Conservation (phyloP, 2,329 filamentous ascomycete species). For the Aspergillus tamarii region DNA sequence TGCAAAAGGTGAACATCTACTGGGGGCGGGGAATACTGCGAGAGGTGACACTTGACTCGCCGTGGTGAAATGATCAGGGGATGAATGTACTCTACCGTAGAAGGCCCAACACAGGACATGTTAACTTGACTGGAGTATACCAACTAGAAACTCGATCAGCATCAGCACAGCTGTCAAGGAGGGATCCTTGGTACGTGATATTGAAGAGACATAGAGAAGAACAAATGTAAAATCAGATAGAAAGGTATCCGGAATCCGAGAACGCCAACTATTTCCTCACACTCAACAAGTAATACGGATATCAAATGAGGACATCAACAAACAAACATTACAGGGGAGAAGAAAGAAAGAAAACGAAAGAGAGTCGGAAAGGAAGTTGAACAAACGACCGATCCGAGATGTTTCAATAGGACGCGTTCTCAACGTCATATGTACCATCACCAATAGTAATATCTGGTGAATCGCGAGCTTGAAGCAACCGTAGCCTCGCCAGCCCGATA, state of each 20-base stretch:
- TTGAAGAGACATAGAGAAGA: background rate
- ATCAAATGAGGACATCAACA: conserved; percentile 8
- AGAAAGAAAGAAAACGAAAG: background rate
- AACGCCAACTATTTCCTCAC: conserved; percentile 9
- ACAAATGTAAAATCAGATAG: background rate
- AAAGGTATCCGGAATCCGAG: conserved; percentile 1
- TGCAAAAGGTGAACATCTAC: background rate
- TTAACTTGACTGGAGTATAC: background rate
- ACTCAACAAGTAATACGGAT: conserved; percentile 10
- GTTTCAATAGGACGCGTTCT: background rate
- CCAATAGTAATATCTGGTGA: background rate
- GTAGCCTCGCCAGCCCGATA: background rate
- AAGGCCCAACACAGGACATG: background rate
- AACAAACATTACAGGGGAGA: background rate
- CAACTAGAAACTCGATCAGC: background rate
- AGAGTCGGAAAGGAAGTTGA: background rate
- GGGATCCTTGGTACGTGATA: background rate
- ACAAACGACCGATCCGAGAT: background rate
- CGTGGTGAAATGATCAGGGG: background rate
- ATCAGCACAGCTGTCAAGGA: background rate
- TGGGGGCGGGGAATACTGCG: background rate
- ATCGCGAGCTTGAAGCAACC: background rate
- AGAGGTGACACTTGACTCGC: background rate
- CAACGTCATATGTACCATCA: background rate
- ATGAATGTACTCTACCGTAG: background rate